A percentile compares a stretch with the other conserved stretches of the same genome.
phyloP scores from a whole-genome alignment of 83 land plant genomes.

The Larix sibirica region DNA sequence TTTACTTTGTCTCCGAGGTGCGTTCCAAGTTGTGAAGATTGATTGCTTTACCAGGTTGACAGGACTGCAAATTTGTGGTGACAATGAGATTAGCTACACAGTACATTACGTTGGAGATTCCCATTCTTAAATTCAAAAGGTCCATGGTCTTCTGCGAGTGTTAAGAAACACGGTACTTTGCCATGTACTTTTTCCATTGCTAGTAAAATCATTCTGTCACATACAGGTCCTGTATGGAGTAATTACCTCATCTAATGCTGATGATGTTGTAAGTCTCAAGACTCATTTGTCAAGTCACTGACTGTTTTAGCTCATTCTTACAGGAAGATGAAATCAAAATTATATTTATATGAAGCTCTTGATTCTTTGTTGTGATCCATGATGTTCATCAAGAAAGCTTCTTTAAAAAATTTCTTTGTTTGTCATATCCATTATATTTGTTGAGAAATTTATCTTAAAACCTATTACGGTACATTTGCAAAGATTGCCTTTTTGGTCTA shows the following conservation, averaged over 20 bases:
- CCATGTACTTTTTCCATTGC: not conserved
- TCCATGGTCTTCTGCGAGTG: not conserved
- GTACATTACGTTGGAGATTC: not conserved
- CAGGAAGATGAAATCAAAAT: constrained; percentile 1
- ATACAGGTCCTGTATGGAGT: not conserved
- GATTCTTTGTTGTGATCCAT: not conserved
- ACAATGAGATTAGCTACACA: not conserved
- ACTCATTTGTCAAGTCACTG: not conserved
- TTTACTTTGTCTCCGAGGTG: not conserved
- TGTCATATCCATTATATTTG: not conserved
- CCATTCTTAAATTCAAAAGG: not conserved
- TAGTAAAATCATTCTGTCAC: not conserved
- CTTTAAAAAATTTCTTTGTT: not conserved
- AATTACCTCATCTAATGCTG: constrained; percentile 1
- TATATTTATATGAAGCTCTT: not conserved
- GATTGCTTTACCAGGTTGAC: not conserved
- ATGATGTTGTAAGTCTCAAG: not conserved
- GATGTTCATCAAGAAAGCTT: not conserved
- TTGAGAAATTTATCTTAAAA: not conserved
- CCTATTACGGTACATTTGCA: not conserved
- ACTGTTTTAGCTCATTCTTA: not conserved
- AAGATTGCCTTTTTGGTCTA: not conserved
- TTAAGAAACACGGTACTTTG: constrained; percentile 2
- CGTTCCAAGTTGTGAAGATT: not conserved
- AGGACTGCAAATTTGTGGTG: not conserved